A percentile compares a stretch with the other conserved stretches of the same genome.
Evolutionary conservation across 2,329 filamentous ascomycete genomes (phyloP).

Genomic region (Phialophora expanda): DNA sequence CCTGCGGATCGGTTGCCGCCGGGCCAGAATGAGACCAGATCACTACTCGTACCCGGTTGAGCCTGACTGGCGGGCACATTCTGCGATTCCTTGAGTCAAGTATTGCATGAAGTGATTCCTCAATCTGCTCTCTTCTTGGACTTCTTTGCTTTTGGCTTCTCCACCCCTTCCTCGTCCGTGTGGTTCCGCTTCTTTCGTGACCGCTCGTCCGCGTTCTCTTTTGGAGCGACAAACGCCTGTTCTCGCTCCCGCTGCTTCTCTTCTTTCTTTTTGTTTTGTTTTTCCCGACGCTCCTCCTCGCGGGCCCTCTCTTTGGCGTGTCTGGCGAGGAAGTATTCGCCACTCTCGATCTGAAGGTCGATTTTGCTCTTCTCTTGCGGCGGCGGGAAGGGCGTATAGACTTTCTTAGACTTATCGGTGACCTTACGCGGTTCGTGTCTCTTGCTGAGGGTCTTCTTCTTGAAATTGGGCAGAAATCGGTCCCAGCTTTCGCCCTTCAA

Average conservation of each 20-base stretch:
- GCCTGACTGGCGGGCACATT: not conserved
- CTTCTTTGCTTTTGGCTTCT: slow-evolving; percentile 26
- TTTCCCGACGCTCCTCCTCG: slow-evolving; percentile 79
- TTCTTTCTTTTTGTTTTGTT: slow-evolving; percentile 84
- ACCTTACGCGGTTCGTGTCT: slow-evolving; percentile 81
- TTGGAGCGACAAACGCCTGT: slow-evolving; percentile 84
- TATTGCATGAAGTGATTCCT: not conserved
- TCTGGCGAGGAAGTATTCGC: slow-evolving; percentile 95
- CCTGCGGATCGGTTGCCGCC: not conserved
- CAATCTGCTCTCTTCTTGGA: slow-evolving; percentile 22
- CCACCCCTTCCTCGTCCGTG: slow-evolving; percentile 22
- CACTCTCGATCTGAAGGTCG: slow-evolving; percentile 94
- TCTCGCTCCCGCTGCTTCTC: slow-evolving; percentile 85
- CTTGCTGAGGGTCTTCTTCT: slow-evolving; percentile 87
- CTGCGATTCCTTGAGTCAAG: not conserved
- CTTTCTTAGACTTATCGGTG: slow-evolving; percentile 90
- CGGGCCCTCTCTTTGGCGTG: slow-evolving; percentile 84
- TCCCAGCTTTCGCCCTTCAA: slow-evolving; percentile 92
- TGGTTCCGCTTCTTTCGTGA: slow-evolving; percentile 48
- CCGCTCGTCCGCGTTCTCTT: slow-evolving; percentile 70
- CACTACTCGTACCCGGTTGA: not conserved
- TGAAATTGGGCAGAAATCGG: slow-evolving; percentile 95
- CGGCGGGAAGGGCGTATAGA: slow-evolving; percentile 96
- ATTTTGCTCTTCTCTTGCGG: slow-evolving; percentile 98
- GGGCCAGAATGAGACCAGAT: not conserved